These are phyloP conservation scores for Kodamaea nitidulidarum DNA, from an alignment of 805 yeast genomes.

Conservation along the genomic window DNA sequence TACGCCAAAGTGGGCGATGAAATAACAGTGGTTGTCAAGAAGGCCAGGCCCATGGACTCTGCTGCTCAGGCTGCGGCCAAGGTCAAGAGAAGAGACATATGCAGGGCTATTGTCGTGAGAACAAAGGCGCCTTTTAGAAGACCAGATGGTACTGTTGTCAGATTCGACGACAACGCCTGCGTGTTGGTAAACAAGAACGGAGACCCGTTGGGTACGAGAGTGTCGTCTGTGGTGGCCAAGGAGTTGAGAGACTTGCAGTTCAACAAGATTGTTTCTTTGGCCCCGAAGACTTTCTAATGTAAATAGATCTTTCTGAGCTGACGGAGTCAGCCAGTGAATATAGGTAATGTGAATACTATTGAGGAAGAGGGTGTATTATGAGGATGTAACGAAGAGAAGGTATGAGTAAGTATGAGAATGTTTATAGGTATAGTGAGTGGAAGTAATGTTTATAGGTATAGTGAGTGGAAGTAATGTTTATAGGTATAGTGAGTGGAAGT, in stretches of 20 bases:
- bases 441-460: too few relatives aligned
- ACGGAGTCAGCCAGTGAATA: too few relatives aligned
- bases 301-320: too few relatives aligned
- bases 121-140: conserved; percentile 76
- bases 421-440: too few relatives aligned
- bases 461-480: too few relatives aligned
- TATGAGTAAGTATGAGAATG: too few relatives aligned
- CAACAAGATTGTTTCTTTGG: conserved; percentile 83
- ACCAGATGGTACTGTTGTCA: conserved; percentile 79
- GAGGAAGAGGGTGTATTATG: too few relatives aligned
- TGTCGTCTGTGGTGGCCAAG: conserved; percentile 84
- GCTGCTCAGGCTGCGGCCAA: conserved; percentile 68
- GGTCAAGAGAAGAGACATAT: conserved; percentile 92
- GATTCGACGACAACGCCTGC: conserved; percentile 96
- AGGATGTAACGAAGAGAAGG: too few relatives aligned
- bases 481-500: too few relatives aligned
- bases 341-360: too few relatives aligned
- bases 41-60: conserved; percentile 73
- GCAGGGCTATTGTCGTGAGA: conserved; percentile 93
- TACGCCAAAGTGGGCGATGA: conserved; percentile 87
- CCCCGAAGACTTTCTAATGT: conserved; percentile 56
- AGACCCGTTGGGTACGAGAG: conserved; percentile 94
- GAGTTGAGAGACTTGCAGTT: conserved; percentile 80
- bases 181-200: conserved; percentile 88
- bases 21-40: conserved; percentile 90